Evolutionary conservation across 148 eudicot species (phyloP), one percentile per base, ranked within the genome.

Genomic region (Diospyros kaki): DNA sequence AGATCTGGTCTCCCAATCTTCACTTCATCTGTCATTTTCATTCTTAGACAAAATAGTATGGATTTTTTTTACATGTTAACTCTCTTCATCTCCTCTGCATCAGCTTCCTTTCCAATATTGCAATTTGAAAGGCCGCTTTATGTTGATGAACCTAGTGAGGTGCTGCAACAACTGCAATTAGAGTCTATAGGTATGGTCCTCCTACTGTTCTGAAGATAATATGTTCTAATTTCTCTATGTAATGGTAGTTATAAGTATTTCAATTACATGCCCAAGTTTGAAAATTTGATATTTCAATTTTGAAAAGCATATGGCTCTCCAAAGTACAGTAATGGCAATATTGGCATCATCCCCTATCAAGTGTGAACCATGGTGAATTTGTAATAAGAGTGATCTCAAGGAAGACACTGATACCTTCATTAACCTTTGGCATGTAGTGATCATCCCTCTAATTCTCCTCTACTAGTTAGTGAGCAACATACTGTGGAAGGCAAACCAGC

Each of bases 151-250:
- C 80, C 82, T n/a, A 80, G 73, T 78, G 81, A 82, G 73, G 85
- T 82, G 79, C 75, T 92, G 77, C 88, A 88, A 72, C 81, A 77
- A 68, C 59, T 78, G 46, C 89, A 88, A 69, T 83, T 92, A 51
- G 83, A 88, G 81, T 75, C 88, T 66, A 68, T 92, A 83, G 94
- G 97, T 90, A 83, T 59, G 77, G 14, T 42, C 53, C 76, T 62
- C 11, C 5, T 12, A 61, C 43, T 70, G 54, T 28, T 4, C 6
- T 68, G 42, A n/a, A 5, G 41, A 51, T 51, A 51, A 28, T 73
- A 2, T 12, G 0, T 50, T 38, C 40, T 6, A 4, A 3, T 7
- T 68, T 17, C 12, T 42, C 46, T 4, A 51, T 75, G 53, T 64
- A 54, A 70, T 69, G 58, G 38, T n/a, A 10, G 14, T 63, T 44